Evolutionary conservation across 495 filamentous ascomycete species (phyloP).

Genomic region (Hypomontagnella monticulosa): DNA sequence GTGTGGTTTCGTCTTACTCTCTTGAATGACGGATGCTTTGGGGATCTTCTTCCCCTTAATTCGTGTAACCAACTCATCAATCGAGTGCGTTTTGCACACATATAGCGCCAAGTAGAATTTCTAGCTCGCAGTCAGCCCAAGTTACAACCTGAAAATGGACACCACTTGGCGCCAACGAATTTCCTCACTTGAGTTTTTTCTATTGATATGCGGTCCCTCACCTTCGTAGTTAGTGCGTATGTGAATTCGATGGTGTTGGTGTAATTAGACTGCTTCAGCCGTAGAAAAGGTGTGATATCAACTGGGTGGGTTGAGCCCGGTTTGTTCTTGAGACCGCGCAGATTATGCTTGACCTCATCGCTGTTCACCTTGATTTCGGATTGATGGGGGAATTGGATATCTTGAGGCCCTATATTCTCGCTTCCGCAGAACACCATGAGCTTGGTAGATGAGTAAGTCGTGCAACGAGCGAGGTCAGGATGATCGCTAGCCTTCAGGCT

Average conservation of each 20-base stretch:
- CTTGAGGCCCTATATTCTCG: slow-evolving; percentile 66
- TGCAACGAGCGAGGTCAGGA: slow-evolving; percentile 59
- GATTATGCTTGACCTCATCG: slow-evolving; percentile 85
- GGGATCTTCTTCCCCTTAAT: slow-evolving; percentile 76
- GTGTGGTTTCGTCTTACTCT: slow-evolving; percentile 66
- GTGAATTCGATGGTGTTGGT: slow-evolving; percentile 83
- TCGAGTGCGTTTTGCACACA: slow-evolving; percentile 75
- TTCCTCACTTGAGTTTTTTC: slow-evolving; percentile 38
- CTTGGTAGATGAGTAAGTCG: slow-evolving; percentile 62
- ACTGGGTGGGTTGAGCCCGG: slow-evolving; percentile 92
- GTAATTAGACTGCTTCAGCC: slow-evolving; percentile 71
- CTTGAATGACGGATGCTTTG: slow-evolving; percentile 80
- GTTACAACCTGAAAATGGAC: slow-evolving; percentile 3
- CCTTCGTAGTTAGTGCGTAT: slow-evolving; percentile 91
- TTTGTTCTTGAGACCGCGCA: slow-evolving; percentile 93
- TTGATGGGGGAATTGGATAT: slow-evolving; percentile 90
- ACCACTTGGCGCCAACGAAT: slow-evolving; percentile 17
- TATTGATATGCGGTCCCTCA: slow-evolving; percentile 41
- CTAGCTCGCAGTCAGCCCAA: slow-evolving; percentile 56
- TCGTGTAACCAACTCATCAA: slow-evolving; percentile 73
- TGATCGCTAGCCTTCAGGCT: slow-evolving; percentile 62
- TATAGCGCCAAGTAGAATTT: slow-evolving; percentile 79
- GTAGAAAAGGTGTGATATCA: slow-evolving; percentile 83
- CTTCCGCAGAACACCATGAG: slow-evolving; percentile 85
- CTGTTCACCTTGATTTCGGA: slow-evolving; percentile 91